Evolutionary conservation across 2,329 filamentous ascomycete genomes (phyloP).

Genomic region (Lasiodiplodia gonubiensis): DNA sequence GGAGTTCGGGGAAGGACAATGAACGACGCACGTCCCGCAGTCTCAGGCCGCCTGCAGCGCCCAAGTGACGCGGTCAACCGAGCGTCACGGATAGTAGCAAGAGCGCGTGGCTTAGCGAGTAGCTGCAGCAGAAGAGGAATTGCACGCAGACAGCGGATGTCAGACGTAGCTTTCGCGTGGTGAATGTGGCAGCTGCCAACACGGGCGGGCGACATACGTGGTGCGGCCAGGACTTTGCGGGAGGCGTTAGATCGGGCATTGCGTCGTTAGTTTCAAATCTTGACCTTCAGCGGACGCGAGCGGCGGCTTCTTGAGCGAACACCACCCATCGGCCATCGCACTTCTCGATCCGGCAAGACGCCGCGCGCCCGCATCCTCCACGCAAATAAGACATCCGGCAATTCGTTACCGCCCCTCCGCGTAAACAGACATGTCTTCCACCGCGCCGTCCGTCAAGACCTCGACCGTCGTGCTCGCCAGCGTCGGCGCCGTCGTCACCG

Average conservation of each 20-base stretch:
- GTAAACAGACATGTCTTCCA: slow-evolving; percentile 35
- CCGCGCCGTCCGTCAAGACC: slow-evolving; percentile 55
- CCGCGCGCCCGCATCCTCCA: slow-evolving; percentile 22
- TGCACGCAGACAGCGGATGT: too few relatives aligned
- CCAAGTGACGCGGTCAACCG: not conserved
- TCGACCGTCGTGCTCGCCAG: slow-evolving; percentile 64
- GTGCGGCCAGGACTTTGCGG: slow-evolving; percentile 22
- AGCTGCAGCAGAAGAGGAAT: not conserved
- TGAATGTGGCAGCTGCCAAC: not conserved
- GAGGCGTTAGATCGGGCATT: slow-evolving; percentile 3
- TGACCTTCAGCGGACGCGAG: slow-evolving; percentile 15
- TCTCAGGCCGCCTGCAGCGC: slow-evolving; percentile 1
- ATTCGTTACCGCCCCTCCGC: not conserved
- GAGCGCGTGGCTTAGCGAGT: not conserved
- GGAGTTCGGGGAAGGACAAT: slow-evolving; percentile 26
- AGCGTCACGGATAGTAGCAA: not conserved
- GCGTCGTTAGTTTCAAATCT: slow-evolving; percentile 26
- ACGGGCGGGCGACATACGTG: not conserved
- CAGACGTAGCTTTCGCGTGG: not conserved
- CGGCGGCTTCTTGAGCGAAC: slow-evolving; percentile 10
- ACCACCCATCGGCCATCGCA: slow-evolving; percentile 13
- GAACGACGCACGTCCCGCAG: slow-evolving; percentile 10
- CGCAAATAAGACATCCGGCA: slow-evolving; percentile 13
- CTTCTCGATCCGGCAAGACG: slow-evolving; percentile 19
- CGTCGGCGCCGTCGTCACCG: slow-evolving; percentile 63